phyloP scores from a whole-genome alignment of 495 filamentous ascomycete species.

The Xylaria flabelliformis region DNA sequence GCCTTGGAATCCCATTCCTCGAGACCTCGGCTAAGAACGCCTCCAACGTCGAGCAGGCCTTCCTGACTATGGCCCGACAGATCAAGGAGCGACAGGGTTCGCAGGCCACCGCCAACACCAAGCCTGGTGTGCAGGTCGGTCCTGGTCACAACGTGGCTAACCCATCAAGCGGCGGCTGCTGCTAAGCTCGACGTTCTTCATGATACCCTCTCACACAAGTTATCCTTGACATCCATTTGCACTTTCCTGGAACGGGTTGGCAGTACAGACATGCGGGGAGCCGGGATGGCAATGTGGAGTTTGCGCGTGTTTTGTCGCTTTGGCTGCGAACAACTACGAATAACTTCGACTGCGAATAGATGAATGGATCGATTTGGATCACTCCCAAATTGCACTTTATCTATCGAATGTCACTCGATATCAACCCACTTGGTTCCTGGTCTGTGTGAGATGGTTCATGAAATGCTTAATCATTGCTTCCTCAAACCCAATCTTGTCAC shows the following conservation, averaged over 20 bases:
- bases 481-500: conserved; percentile 16
- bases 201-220: conserved; percentile 42
- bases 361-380: conserved; percentile 44
- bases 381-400: conserved; percentile 30
- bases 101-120: conserved; percentile 92
- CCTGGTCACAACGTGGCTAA: conserved; percentile 94
- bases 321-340: conserved; percentile 23
- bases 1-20: conserved; percentile 98
- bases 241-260: conserved; percentile 91
- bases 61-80: conserved; percentile 99
- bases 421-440: conserved; percentile 28
- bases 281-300: conserved; percentile 76
- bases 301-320: conserved; percentile 37
- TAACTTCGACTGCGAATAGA: conserved; percentile 37
- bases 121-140: conserved; percentile 94
- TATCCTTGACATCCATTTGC: conserved; percentile 42
- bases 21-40: conserved; percentile 99
- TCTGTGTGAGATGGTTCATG: conserved; percentile 40
- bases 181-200: conserved; percentile 62
- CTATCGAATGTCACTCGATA: conserved; percentile 32
- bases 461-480: conserved; percentile 31
- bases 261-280: conserved; percentile 88
- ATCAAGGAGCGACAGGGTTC: conserved; percentile 99
- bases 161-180: conserved; percentile 89
- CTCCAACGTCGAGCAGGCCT: conserved; percentile 98